A percentile compares a stretch with the other conserved stretches of the same genome.
phyloP scores from a whole-genome alignment of 768 basidiomycete genomes.

The Boletus pseudo-olivaceus region DNA sequence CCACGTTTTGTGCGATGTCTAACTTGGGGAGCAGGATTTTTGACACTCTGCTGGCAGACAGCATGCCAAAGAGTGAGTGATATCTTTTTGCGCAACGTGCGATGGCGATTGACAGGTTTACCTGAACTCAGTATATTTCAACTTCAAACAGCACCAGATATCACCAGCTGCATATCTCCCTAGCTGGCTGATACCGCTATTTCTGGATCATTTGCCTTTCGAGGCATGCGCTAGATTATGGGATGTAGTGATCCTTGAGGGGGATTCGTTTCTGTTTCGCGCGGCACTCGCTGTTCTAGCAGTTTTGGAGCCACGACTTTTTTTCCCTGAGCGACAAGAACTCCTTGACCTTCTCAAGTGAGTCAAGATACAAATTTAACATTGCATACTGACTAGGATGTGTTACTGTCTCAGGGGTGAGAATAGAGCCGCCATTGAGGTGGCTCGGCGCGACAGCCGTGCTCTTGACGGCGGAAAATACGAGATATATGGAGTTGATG shows the following conservation, averaged over 20 bases:
- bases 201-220: constrained; percentile 84
- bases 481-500: constrained; percentile 81
- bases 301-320: constrained; percentile 79
- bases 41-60: constrained; percentile 86
- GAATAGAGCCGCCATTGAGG: constrained; percentile 78
- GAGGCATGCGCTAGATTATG: constrained; percentile 87
- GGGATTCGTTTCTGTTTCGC: constrained; percentile 87
- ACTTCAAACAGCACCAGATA: constrained; percentile 91
- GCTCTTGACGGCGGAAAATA: constrained; percentile 70
- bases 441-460: constrained; percentile 69
- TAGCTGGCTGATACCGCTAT: constrained; percentile 79
- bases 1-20: constrained; percentile 3
- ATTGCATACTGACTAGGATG: constrained; percentile 10
- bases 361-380: constrained; percentile 18
- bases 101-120: not conserved
- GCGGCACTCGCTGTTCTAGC: constrained; percentile 79
- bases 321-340: constrained; percentile 82
- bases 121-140: constrained; percentile 70
- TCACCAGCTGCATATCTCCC: constrained; percentile 81
- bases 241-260: constrained; percentile 85
- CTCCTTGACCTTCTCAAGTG: constrained; percentile 76
- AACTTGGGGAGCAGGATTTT: constrained; percentile 61
- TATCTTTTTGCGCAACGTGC: not conserved
- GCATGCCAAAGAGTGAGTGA: constrained; percentile 84
- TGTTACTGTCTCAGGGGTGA: constrained; percentile 55